A percentile compares a stretch with the other conserved stretches of the same genome.
Evolutionary conservation across 345 rosid species (phyloP).

Genomic region (Psidium friedrichsthalianum): DNA sequence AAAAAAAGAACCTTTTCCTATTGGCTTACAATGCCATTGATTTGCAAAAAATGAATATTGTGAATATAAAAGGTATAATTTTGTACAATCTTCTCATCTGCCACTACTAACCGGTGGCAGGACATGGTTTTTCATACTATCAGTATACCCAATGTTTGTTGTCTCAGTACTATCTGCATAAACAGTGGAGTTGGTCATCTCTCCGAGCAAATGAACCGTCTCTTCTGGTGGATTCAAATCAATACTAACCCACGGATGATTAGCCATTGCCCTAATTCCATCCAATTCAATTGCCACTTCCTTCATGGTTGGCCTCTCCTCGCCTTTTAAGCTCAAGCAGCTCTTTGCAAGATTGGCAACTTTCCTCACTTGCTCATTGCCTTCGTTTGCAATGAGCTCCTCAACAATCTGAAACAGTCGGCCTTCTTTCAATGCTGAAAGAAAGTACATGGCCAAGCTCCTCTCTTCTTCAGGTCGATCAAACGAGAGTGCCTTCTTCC

Average conservation of each 20-base stretch:
- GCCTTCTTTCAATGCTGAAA: conserved; percentile 1
- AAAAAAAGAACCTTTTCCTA: not conserved
- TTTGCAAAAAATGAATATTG: not conserved
- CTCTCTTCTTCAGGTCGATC: conserved; percentile 15
- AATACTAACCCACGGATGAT: conserved; percentile 8
- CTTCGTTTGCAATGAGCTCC: not conserved
- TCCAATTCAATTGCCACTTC: conserved; percentile 14
- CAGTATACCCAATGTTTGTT: not conserved
- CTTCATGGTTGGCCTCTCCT: conserved; percentile 24
- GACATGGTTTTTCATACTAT: not conserved
- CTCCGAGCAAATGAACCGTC: conserved; percentile 1
- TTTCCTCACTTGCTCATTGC: not conserved
- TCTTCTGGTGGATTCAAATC: conserved; percentile 5
- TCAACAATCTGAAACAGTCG: conserved; percentile 4
- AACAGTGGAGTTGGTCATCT: not conserved
- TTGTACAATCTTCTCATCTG: not conserved
- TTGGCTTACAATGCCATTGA: not conserved
- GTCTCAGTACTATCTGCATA: not conserved
- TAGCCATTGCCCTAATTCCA: not conserved
- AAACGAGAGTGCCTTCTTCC: conserved; percentile 10
- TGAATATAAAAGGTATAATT: not conserved
- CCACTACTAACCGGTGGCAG: not conserved
- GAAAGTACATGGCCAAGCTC: conserved; percentile 4
- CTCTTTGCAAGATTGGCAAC: conserved; percentile 3
- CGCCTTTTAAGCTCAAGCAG: conserved; percentile 12